phyloP scores from a whole-genome alignment of 2,329 filamentous ascomycete species.

The Colletotrichum viniferum region DNA sequence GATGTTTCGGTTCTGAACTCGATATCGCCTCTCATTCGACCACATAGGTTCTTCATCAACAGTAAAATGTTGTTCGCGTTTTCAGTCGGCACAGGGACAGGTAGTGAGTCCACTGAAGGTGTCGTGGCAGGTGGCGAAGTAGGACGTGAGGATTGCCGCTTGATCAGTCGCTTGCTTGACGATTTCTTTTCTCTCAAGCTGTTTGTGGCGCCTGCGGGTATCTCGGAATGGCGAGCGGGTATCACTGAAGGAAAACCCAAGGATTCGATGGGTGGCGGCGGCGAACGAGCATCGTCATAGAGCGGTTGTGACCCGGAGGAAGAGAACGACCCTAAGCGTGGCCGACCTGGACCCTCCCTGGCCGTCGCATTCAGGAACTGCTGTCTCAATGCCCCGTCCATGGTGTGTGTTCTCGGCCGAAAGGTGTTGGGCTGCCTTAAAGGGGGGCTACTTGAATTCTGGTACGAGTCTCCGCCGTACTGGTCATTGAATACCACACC shows the following conservation, averaged over 20 bases:
- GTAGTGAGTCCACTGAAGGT: constrained; percentile 63
- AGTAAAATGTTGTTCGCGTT: constrained; percentile 75
- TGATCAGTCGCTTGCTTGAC: constrained; percentile 56
- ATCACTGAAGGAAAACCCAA: constrained; percentile 46
- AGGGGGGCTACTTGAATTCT: constrained; percentile 46
- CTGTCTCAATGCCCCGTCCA: constrained; percentile 59
- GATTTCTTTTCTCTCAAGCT: constrained; percentile 52
- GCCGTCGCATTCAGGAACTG: constrained; percentile 41
- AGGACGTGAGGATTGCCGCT: constrained; percentile 60
- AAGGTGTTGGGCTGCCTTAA: constrained; percentile 36
- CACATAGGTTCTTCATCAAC: constrained; percentile 79
- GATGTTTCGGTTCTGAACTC: constrained; percentile 70
- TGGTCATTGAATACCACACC: constrained; percentile 66
- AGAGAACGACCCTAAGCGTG: constrained; percentile 74
- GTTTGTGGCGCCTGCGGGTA: constrained; percentile 24
- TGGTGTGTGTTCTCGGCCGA: constrained; percentile 61
- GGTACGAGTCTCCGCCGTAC: constrained; percentile 51
- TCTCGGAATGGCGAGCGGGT: constrained; percentile 29
- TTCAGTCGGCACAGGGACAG: constrained; percentile 63
- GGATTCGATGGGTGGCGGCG: constrained; percentile 46
- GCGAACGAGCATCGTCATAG: constrained; percentile 51
- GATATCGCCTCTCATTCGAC: constrained; percentile 79
- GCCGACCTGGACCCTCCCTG: constrained; percentile 51
- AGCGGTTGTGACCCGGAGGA: constrained; percentile 62
- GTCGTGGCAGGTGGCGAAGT: constrained; percentile 60